Percentiles rank a stretch among this genome's conserved stretches.
phyloP scores from a whole-genome alignment of 768 basidiomycete genomes.

The Boletus rex-veris region DNA sequence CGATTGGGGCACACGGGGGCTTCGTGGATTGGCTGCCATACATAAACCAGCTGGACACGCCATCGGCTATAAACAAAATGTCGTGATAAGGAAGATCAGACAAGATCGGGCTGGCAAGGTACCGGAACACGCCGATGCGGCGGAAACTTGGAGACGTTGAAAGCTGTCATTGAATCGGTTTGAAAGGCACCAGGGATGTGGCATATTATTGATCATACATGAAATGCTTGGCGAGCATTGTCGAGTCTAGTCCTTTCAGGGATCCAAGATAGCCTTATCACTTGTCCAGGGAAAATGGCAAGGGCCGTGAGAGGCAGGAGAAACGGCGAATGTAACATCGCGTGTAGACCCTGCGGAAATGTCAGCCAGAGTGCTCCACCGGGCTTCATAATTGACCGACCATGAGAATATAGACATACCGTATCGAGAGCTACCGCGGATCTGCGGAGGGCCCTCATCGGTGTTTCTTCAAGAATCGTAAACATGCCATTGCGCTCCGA shows the following conservation, averaged over 20 bases:
- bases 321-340: conserved; percentile 23
- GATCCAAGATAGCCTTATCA: conserved; percentile 31
- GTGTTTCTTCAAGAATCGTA: not conserved
- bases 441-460: conserved; percentile 19
- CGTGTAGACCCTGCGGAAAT: conserved; percentile 18
- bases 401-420: conserved; percentile 25
- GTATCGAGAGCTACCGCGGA: conserved; percentile 27
- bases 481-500: conserved; percentile 3
- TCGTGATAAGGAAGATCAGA: conserved; percentile 10
- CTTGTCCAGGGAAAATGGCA: conserved; percentile 10
- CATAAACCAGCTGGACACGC: not conserved
- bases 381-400: conserved; percentile 8
- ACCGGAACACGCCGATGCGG: conserved; percentile 15
- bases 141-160: conserved; percentile 1
- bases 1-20: conserved; percentile 9
- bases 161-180: conserved; percentile 5
- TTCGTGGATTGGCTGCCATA: conserved; percentile 5
- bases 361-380: conserved; percentile 20
- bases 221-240: conserved; percentile 16
- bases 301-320: conserved; percentile 23
- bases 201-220: conserved; percentile 15
- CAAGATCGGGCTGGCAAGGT: conserved; percentile 16
- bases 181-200: conserved; percentile 23
- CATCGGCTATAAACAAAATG: conserved; percentile 9
- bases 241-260: conserved; percentile 27